phyloP scores from a whole-genome alignment of 768 basidiomycete genomes.

The Leccinum arenicola region DNA sequence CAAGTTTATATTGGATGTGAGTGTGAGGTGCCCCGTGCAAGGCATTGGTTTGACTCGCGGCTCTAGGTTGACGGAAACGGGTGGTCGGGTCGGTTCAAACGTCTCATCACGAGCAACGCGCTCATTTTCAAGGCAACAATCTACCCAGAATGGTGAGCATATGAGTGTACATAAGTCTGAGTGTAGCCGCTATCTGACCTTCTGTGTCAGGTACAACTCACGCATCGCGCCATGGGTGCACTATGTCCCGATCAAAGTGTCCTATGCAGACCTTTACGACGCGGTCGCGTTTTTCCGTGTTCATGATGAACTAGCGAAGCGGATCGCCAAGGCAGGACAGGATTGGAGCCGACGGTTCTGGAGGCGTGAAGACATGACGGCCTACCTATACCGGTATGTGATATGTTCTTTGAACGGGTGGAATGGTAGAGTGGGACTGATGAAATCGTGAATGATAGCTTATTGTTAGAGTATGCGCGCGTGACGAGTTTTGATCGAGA shows the following conservation, averaged over 20 bases:
- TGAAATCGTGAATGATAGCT: slow-evolving; percentile 24
- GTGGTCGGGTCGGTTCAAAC: slow-evolving; percentile 70
- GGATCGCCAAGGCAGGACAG: slow-evolving; percentile 55
- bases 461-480: slow-evolving; percentile 54
- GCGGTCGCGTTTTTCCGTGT: slow-evolving; percentile 69
- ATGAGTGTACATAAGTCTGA: too few relatives aligned
- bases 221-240: slow-evolving; percentile 69
- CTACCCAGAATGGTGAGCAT: slow-evolving; percentile 68
- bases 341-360: slow-evolving; percentile 58
- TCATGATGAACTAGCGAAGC: slow-evolving; percentile 57
- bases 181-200: neutral
- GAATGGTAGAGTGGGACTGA: neutral
- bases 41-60: neutral
- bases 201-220: slow-evolving; percentile 45
- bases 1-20: too few relatives aligned
- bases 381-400: slow-evolving; percentile 56
- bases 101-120: slow-evolving; percentile 59
- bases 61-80: slow-evolving; percentile 59
- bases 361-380: slow-evolving; percentile 58
- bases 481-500: slow-evolving; percentile 47
- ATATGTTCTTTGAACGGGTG: fast-evolving
- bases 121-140: slow-evolving; percentile 68
- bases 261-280: slow-evolving; percentile 69
- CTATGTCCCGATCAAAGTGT: slow-evolving; percentile 67
- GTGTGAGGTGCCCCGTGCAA: too few relatives aligned